A percentile compares a stretch with the other conserved stretches of the same genome.
phyloP scores from a whole-genome alignment of 352 stramenopile species.

The Hyaloperonospora arabidopsidis region DNA sequence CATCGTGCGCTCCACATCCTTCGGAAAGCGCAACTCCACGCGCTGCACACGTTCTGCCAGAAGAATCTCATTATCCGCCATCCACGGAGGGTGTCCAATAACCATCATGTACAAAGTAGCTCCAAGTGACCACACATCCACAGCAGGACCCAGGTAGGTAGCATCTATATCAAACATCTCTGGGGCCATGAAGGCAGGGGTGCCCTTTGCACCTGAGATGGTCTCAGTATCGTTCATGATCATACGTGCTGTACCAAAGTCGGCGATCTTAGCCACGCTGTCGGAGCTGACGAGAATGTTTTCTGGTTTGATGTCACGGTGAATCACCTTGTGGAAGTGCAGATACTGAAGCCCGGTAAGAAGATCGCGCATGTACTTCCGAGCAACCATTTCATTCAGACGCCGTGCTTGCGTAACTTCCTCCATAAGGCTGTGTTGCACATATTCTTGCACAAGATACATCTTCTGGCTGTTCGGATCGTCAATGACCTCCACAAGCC shows the following conservation, averaged over 20 bases:
- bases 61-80: conserved; percentile 86
- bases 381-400: conserved; percentile 54
- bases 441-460: conserved; percentile 93
- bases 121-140: conserved; percentile 86
- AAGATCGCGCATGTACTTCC: conserved; percentile 88
- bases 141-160: conserved; percentile 77
- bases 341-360: conserved; percentile 86
- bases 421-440: conserved; percentile 89
- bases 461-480: conserved; percentile 91
- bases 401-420: conserved; percentile 66
- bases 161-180: conserved; percentile 88
- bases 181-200: conserved; percentile 86
- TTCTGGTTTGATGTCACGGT: conserved; percentile 89
- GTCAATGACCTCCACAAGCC: conserved; percentile 92
- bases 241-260: conserved; percentile 87
- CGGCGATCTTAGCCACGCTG: conserved; percentile 82
- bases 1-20: conserved; percentile 64
- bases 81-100: conserved; percentile 85
- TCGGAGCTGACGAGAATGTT: conserved; percentile 83
- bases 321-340: conserved; percentile 90
- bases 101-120: conserved; percentile 91
- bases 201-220: conserved; percentile 76
- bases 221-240: conserved; percentile 87
- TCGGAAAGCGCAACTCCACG: conserved; percentile 80
- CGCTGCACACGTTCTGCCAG: conserved; percentile 80